These are phyloP conservation scores for Cladosporium sphaerospermum DNA, from an alignment of 2,329 filamentous ascomycete species.

Conservation along the genomic window DNA sequence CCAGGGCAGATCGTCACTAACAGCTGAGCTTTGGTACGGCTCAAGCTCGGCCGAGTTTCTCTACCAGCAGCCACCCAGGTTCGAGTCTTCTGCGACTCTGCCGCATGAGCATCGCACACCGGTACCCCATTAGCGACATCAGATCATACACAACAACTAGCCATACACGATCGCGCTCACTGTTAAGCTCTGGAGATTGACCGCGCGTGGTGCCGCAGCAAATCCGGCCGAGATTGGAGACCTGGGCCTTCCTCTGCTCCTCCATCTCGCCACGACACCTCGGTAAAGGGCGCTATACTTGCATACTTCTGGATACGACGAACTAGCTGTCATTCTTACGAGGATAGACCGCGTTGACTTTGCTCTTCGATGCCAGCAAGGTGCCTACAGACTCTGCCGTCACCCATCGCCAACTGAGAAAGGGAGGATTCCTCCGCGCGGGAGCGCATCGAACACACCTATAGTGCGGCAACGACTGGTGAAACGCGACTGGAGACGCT, in stretches of 20 bases:
- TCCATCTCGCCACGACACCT: conserved; percentile 5
- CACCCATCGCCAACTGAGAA: neutral
- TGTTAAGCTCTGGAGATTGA: neutral
- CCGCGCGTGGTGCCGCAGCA: neutral
- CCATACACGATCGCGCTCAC: neutral
- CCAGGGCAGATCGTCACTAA: too few relatives aligned
- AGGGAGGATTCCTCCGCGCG: conserved; percentile 9
- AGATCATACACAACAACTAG: neutral
- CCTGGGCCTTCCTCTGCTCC: conserved; percentile 3
- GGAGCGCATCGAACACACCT: conserved; percentile 7
- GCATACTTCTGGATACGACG: neutral
- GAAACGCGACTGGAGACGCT: conserved; percentile 3
- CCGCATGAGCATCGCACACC: too few relatives aligned
- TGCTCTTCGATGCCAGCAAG: conserved; percentile 27
- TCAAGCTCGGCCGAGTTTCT: too few relatives aligned
- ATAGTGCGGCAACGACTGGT: neutral
- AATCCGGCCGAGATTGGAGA: neutral
- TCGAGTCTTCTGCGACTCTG: too few relatives aligned
- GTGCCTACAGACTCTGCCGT: conserved; percentile 14
- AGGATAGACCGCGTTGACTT: conserved; percentile 10
- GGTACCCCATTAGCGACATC: too few relatives aligned
- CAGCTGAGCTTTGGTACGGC: too few relatives aligned
- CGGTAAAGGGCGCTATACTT: neutral
- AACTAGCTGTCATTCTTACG: neutral
- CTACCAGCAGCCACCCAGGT: too few relatives aligned